Base-by-base conservation (phyloP, 306 rosid species). In the Crataegus laevigata region DNA sequence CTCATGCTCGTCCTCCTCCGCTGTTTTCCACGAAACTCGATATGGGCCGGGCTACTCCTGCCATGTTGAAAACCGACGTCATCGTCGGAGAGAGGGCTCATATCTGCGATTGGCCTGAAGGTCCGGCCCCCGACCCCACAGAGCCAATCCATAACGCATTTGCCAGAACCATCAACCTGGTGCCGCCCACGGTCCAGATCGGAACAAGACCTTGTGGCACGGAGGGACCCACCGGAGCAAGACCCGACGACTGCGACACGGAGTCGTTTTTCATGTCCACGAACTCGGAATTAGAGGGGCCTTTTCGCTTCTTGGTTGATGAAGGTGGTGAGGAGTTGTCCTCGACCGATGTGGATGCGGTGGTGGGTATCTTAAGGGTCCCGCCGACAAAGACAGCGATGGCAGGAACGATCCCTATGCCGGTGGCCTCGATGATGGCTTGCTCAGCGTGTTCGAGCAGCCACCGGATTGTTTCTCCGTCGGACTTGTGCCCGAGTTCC, bases 121-220 rank as follows among this genome's bases (percentile, higher is more conserved):
- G 62, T 15, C 64, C 84, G 0, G 62, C 52, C 18, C 72, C 80
- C 5, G 55, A 73, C 21, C 68, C 66, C 30, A 69, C 77, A 0
- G 50, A 74, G 13, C 59, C 68, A 92, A 90, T 90, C 96, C 96
- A 90, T 77, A 90, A 81, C 3, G 92, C 76, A 66, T 84, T 90
- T 0, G 92, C 79, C 4, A 93, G 93, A 36, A 88, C 84, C 85
- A 88, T 73, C 89, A 89, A 78, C 24, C 74, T 68, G 0, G 82
- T 21, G 79, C 80, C 81, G 0, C 87, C 85, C 8, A 89, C 82
- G 0, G 88, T 80, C 94, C 91, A 89, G 1, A 85, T 82, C 3
- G 91, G 89, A 3, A 89, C 84, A 7, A 87, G 72, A 15, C 93
- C 89, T 21, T 87, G 89, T 1, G 87, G 89, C 5, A 80, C 77